Evolutionary conservation across 306 rosid genomes (phyloP), one percentile per base, ranked within the genome.

Genomic region (Cicer pinnatifidum): DNA sequence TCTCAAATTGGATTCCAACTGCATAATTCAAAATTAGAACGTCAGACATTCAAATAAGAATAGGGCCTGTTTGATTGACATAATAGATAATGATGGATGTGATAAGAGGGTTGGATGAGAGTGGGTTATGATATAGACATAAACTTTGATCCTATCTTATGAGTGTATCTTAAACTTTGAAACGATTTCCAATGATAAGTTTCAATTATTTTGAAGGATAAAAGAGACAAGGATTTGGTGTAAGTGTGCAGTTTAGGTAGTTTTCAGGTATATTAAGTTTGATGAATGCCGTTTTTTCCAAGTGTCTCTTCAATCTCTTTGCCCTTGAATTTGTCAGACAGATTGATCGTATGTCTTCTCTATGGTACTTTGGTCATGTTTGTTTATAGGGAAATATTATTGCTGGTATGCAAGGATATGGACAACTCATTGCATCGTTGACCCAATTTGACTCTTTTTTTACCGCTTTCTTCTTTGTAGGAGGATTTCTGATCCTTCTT

Each of bases 1-100:
- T 62, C 72, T 86, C 81, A 91, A 76, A 86, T 91, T 94, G 81
- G 92, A 88, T 78, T 86, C 96, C 75, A 94, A 73, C 99, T 94
- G 96, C 68, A 41, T 40, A 77, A 38, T 64, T 23, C 61, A 73
- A 79, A 40, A 75, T 62, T 16, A 78, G 69, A 59, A 46, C 65
- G 78, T 75, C 39, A 71, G 76, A 77, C 37, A 16, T 51, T 59
- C 9, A 68, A 75, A 33, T 60, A 51, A 64, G 35, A 33, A 1
- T 12, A 12, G 17, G 41, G 4, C 43, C 65, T 1, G 41, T 59
- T 59, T 59, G 35, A 6, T 33, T 59, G 10, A 58, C 43, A 33
- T 11, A 41, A 59, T 28, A 59, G 16, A 28, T 28, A 28, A 28
- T 28, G 40, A 59, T 33, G 65, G 17, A 33, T 33, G 35, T 54